Conservation (phyloP, 805 yeast genomes). For the Yarrowia bubula region DNA sequence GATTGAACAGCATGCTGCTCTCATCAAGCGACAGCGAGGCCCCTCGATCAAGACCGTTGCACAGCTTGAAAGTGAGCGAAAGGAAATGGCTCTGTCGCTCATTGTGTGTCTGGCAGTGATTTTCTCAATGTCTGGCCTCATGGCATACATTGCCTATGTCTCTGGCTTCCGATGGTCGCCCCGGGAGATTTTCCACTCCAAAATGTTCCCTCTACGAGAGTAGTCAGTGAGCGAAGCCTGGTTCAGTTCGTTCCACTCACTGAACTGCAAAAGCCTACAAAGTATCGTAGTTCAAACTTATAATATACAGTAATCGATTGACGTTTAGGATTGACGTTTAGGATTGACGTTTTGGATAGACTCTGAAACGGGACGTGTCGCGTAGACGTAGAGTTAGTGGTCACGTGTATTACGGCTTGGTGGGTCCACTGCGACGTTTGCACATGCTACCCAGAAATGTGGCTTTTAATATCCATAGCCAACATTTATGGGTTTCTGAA, state of each 20-base stretch:
- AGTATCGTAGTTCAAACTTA: not conserved
- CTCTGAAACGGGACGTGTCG: too few species aligned
- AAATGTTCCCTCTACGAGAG: constrained; percentile 9
- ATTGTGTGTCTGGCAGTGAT: constrained; percentile 32
- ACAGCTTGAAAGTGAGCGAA: constrained; percentile 28
- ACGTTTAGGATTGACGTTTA: not conserved
- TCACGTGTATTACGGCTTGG: too few species aligned
- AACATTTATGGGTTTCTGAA: too few species aligned
- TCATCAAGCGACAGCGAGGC: constrained; percentile 23
- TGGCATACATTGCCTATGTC: constrained; percentile 35
- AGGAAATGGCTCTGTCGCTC: constrained; percentile 31
- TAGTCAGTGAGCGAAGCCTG: not conserved
- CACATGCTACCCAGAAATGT: too few species aligned
- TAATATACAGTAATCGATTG: not conserved
- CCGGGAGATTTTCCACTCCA: constrained; percentile 21
- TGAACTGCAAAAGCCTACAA: too few species aligned
- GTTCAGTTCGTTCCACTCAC: not conserved
- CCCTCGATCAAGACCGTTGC: constrained; percentile 25
- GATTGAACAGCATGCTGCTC: constrained; percentile 77
- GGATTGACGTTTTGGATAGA: not conserved
- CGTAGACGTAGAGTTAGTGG: too few species aligned
- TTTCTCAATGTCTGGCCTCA: constrained; percentile 31
- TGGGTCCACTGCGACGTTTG: too few species aligned
- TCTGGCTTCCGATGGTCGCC: constrained; percentile 31
- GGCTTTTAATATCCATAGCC: too few species aligned